Conservation (phyloP, 129 eudicot genomes). For the Pulicaria dysenterica region DNA sequence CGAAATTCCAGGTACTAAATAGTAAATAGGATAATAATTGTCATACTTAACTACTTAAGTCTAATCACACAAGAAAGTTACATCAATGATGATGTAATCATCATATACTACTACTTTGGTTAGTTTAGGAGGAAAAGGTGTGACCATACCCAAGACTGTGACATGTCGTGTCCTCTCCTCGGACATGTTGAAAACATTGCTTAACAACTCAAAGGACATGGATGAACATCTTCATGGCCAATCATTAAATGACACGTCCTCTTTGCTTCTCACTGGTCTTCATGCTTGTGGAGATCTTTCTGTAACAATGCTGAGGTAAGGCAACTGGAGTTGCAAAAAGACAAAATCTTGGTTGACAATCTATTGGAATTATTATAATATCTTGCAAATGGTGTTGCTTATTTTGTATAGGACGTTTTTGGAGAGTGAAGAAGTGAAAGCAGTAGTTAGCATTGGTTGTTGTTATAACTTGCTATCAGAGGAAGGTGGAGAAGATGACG, state of each 20-base stretch:
- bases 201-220: conserved; percentile 38
- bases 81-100: neutral
- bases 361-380: neutral
- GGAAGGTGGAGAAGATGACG: conserved; percentile 36
- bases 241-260: conserved; percentile 32
- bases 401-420: conserved; percentile 61
- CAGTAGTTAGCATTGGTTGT: conserved; percentile 85
- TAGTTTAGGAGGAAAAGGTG: conserved; percentile 55
- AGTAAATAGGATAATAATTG: neutral
- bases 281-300: conserved; percentile 98
- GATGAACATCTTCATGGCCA: conserved; percentile 29
- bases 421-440: conserved; percentile 69
- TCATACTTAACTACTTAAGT: too few species aligned
- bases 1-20: conserved; percentile 59
- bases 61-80: too few species aligned
- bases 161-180: conserved; percentile 77
- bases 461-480: conserved; percentile 93
- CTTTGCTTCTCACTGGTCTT: conserved; percentile 88
- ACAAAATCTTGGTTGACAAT: neutral
- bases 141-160: conserved; percentile 63
- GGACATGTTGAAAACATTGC: conserved; percentile 59
- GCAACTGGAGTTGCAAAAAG: neutral
- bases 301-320: conserved; percentile 89
- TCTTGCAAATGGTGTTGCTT: conserved; percentile 10
- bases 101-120: conserved; percentile 17